Base-by-base conservation (phyloP, 768 basidiomycete genomes). In the Tulasnella sp. region DNA sequence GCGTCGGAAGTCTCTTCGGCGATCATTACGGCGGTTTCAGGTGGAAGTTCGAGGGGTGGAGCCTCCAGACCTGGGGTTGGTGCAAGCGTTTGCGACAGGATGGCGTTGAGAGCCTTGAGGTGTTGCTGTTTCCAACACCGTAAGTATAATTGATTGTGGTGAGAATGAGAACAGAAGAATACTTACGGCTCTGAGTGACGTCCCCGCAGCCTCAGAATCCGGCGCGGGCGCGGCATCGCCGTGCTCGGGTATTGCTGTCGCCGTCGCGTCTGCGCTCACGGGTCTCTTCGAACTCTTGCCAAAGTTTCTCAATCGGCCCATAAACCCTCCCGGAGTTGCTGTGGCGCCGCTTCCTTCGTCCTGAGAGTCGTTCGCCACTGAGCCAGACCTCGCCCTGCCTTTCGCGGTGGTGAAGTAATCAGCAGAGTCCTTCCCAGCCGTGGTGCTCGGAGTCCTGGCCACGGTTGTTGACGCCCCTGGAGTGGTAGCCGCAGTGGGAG, bases 271-370 rank as follows among this genome's bases (percentile, higher is more conserved):
- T 83, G 12, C 85, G 75, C 19, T 83, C 75, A 71, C 80, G 10
- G 78, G 87, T 9, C 86, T 85, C 81, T 86, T 87, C 73, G 88
- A 85, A 75, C 86, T 88, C 85, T 92, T 93, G 12, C 92, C 92
- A 81, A 96, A 90, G 76, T 86, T 91, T 84, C 92, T 94, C 80
- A 96, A 85, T 81, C 93, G 89, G 0, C 94, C 93, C 89, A 97
- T 96, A 77, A 96, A 85, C 1, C 93, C 89, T 36, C 87, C 87
- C 39, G 87, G 83, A 21, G 92, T 90, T 4, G 89, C 90, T 44
- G 44, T 16, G 77, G 27, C 34, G 36, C 38, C 72, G 9, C 24
- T 14, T 18, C 44, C 71, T 9, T 56, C 78, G 78, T 79, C 78
- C n/a, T 44, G 71, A 0, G 44, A 42, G 21, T 56, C 71, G 39